Evolutionary conservation across 2,329 filamentous ascomycete genomes (phyloP).

Genomic region (Pyrenophora tritici-repentis): DNA sequence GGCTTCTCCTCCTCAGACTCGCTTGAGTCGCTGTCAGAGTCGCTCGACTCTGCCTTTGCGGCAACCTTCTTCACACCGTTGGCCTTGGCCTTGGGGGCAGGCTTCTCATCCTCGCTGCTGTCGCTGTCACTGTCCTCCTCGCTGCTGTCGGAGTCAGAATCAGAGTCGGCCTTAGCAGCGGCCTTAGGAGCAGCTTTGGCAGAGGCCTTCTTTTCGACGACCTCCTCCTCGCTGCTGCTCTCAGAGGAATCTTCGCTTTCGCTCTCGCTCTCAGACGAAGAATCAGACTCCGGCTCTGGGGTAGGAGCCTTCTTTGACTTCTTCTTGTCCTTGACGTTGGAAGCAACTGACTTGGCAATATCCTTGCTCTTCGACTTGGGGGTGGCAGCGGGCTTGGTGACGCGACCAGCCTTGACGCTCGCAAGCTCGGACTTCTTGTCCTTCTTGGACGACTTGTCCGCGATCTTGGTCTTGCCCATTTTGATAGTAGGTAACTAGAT

Average conservation of each 20-base stretch:
- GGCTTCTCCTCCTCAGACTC: constrained; percentile 37
- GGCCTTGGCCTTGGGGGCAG: constrained; percentile 38
- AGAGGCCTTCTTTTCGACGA: constrained; percentile 42
- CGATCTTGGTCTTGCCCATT: constrained; percentile 47
- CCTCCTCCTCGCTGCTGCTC: constrained; percentile 37
- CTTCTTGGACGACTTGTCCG: constrained; percentile 54
- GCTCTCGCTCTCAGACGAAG: constrained; percentile 44
- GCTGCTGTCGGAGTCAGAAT: constrained; percentile 27
- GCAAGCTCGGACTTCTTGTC: constrained; percentile 63
- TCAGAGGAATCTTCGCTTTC: constrained; percentile 42
- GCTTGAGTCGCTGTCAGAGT: constrained; percentile 34
- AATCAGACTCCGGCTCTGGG: constrained; percentile 52
- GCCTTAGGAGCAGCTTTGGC: constrained; percentile 42
- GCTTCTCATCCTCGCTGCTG: constrained; percentile 38
- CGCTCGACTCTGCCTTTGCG: constrained; percentile 47
- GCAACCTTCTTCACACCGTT: constrained; percentile 38
- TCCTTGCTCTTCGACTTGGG: constrained; percentile 71
- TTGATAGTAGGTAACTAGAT: constrained; percentile 31
- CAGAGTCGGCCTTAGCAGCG: constrained; percentile 47
- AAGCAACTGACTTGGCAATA: constrained; percentile 59
- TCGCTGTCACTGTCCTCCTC: constrained; percentile 36
- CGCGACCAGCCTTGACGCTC: constrained; percentile 67
- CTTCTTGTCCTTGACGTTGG: constrained; percentile 55
- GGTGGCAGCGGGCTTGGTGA: constrained; percentile 70
- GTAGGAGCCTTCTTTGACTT: constrained; percentile 57